Evolutionary conservation across 2,329 filamentous ascomycete genomes (phyloP), one percentile per base, ranked within the genome.

Genomic region (Pseudopithomyces chartarum): DNA sequence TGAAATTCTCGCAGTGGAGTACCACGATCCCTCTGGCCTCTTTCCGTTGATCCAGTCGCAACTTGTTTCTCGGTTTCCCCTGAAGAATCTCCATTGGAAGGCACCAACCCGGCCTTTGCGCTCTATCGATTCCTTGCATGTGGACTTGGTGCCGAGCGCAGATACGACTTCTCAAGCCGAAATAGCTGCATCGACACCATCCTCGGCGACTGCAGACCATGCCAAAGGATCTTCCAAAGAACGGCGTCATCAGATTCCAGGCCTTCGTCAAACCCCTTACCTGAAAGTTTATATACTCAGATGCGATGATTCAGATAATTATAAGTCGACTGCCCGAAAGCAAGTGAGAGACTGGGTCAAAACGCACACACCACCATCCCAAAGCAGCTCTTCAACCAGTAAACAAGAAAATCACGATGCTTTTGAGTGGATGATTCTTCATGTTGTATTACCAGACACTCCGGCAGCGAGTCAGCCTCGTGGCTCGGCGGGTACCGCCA

Each of bases 61-160:
- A 56, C 82, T 99, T 56, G 82, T 90, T 39, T 83, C 90, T 40
- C 89, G 91, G 53, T 83, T 98, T 0, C 95, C 95, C 33, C 83
- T 99, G 36, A 90, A 88, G 62, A 96, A 98, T 70, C 86, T 99
- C 44, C 92, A 98, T 72, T 99, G 95, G 95, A 96, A 98, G 76
- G 97, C 95, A 13, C 91, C 96, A 59, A 89, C 90, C 26, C 90
- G 95, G 0, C 95, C 95, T 2, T 80, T 98, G 34, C 90, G 95
- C 63, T 97, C 95, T 13, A 99, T 99, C 74, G 90, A 92, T 70
- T 93, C 92, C 12, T 85, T 99, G 39, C 92, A 97, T 70, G 86
- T 98, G 68, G 92, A 97, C 59, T 87, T 98, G 57, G 82, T 93
- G n/a, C 84, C 88, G 7, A 76, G 81, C 78, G 68, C 76, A 65